A percentile compares a stretch with the other conserved stretches of the same genome.
Evolutionary conservation across 2,329 filamentous ascomycete species (phyloP).

Genomic region (Botrytis medusae): DNA sequence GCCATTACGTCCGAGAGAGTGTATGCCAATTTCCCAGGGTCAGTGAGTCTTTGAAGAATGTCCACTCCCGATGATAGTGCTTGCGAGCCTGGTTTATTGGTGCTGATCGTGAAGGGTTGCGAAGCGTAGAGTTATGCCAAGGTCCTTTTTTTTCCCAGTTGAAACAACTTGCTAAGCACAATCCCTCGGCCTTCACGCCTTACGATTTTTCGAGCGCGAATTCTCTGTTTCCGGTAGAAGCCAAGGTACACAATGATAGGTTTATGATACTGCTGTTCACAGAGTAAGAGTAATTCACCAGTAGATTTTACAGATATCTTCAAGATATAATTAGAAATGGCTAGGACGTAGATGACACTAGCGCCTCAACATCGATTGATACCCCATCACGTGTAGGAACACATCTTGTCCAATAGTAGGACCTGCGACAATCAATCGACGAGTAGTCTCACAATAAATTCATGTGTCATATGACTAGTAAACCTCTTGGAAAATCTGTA

Average conservation of each 20-base stretch:
- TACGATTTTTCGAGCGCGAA: not conserved
- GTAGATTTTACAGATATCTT: not conserved
- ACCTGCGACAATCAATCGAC: not conserved
- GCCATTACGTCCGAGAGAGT: not conserved
- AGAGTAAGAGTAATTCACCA: not conserved
- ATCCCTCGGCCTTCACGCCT: not conserved
- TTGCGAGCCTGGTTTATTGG: not conserved
- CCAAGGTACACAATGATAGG: not conserved
- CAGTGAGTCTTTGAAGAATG: not conserved
- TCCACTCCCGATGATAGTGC: not conserved
- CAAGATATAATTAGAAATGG: not conserved
- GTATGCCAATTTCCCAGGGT: not conserved
- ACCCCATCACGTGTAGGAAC: not conserved
- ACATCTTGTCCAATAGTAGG: not conserved
- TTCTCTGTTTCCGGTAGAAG: not conserved
- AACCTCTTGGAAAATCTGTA: not conserved
- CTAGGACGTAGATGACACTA: not conserved
- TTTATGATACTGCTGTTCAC: not conserved
- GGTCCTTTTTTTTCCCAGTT: not conserved
- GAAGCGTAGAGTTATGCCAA: not conserved
- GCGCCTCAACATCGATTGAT: not conserved
- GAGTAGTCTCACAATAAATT: not conserved
- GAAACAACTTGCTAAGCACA: conserved; percentile 11
- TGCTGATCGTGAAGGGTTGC: not conserved
- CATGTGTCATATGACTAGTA: not conserved